Base-by-base conservation (phyloP, 371 early-diverging fungal genomes). In the Thermomucor indicae-seudaticae region DNA sequence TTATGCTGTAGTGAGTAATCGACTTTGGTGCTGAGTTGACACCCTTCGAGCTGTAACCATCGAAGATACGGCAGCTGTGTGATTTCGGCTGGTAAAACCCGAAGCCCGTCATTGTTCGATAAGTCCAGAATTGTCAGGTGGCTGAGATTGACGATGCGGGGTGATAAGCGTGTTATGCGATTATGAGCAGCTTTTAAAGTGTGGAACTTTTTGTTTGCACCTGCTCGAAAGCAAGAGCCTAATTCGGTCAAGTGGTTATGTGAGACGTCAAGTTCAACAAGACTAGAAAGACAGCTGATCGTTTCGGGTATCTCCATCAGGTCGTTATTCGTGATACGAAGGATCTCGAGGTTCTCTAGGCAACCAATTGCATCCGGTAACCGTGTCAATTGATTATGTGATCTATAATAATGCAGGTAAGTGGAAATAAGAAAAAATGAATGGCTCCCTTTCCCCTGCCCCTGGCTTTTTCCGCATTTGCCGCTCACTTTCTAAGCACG, bases 71-170 rank as follows among this genome's bases (percentile, higher is more conserved):
- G 83, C 14, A 93, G 69, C 4, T 80, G 66, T 16, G 71, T 75
- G 6, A 92, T 52, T 49, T 90, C 88, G 4, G 86, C 86, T 4
- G 93, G 95, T 30, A 95, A 61, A 2, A 62, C 64, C 5, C 47
- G 54, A 10, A 95, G 49, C n/a, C n/a, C n/a, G 6, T 77, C 73
- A 60, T 92, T 93, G 29, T 82, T 48, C 6, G 83, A 73, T 10
- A 92, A 50, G 65, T 92, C 88, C 14, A 88, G 64, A 29, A 80
- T 80, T 2, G 61, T 62, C 20, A 88, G 54, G 16, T 22, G 62
- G 17, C 35, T 49, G 28, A 80, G 52, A 6, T 48, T 42, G 1
- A 74, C 75, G 12, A 88, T 19, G 14, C 41, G 25, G 20, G 10
- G 11, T 10, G 50, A 42, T 17, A 49, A n/a, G 2, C 41, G 50